phyloP scores from a whole-genome alignment of 257 asterid genomes.

The Knoxia roxburghii region DNA sequence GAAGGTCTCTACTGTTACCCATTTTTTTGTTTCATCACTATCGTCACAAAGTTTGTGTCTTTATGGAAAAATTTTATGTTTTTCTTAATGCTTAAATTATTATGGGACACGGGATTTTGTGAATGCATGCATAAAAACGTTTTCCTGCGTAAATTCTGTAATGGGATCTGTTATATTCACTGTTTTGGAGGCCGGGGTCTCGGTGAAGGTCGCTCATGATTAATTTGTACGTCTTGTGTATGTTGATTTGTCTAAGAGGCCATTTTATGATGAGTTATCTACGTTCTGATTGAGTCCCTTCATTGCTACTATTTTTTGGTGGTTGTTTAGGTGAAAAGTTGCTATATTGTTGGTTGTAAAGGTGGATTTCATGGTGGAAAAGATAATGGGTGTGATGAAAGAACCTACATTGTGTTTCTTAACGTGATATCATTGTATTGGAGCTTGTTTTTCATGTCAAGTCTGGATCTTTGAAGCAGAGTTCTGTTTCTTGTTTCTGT shows the following conservation, averaged over 20 bases:
- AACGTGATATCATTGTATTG: conserved; percentile 10
- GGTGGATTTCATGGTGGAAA: not conserved
- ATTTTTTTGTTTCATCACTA: not conserved
- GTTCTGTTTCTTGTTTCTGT: conserved; percentile 6
- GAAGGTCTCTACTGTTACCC: conserved; percentile 32
- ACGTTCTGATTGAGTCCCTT: not conserved
- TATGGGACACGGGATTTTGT: conserved; percentile 16
- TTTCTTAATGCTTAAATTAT: not conserved
- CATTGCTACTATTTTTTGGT: not conserved
- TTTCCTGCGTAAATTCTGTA: conserved; percentile 15
- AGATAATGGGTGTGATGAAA: not conserved
- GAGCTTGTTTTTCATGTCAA: not conserved
- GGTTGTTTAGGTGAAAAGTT: not conserved
- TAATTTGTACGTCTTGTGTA: conserved; percentile 17
- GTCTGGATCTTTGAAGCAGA: conserved; percentile 9
- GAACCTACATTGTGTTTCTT: conserved; percentile 18
- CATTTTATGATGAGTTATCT: not conserved
- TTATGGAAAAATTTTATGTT: not conserved
- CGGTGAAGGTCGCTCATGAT: not conserved
- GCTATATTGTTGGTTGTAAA: conserved; percentile 5
- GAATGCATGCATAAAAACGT: conserved; percentile 25
- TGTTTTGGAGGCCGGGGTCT: not conserved
- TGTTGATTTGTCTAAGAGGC: conserved; percentile 28
- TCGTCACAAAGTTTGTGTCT: not conserved
- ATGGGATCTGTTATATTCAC: conserved; percentile 10